Percentiles rank a stretch among this genome's conserved stretches.
These are phyloP conservation scores for Piloderma croceum DNA, from an alignment of 768 basidiomycete species.

Conservation along the genomic window DNA sequence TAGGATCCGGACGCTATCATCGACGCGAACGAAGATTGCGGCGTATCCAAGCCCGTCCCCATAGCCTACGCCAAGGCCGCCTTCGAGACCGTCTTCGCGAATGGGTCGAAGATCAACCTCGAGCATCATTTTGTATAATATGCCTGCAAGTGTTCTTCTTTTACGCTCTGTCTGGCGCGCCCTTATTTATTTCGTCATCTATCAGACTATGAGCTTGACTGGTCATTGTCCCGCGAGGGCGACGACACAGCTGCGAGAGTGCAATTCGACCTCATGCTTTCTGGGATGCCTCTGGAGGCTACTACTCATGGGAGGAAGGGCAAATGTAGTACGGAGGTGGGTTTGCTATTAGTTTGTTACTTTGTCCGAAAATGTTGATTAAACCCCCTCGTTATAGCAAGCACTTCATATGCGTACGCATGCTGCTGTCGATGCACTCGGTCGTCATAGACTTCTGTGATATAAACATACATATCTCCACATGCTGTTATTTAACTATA, in stretches of 20 bases:
- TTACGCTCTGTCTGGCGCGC: not conserved
- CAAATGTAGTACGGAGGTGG: slow-evolving; percentile 78
- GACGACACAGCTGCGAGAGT: slow-evolving; percentile 51
- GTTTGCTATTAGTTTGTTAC: slow-evolving; percentile 12
- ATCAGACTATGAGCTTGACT: slow-evolving; percentile 83
- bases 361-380: not conserved
- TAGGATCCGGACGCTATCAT: slow-evolving; percentile 60
- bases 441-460: slow-evolving; percentile 30
- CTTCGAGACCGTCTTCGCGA: slow-evolving; percentile 60
- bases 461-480: no score
- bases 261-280: slow-evolving; percentile 79
- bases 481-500: no score
- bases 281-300: slow-evolving; percentile 68
- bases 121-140: slow-evolving; percentile 91
- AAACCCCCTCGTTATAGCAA: slow-evolving; percentile 34
- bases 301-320: slow-evolving; percentile 55
- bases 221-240: slow-evolving; percentile 67
- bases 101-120: slow-evolving; percentile 68
- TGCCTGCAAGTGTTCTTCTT: slow-evolving; percentile 53
- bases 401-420: slow-evolving; percentile 51
- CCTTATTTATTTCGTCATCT: not conserved
- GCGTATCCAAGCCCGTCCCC: slow-evolving; percentile 46
- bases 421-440: slow-evolving; percentile 53
- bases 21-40: slow-evolving; percentile 31
- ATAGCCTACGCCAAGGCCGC: slow-evolving; percentile 47